A percentile compares a stretch with the other conserved stretches of the same genome.
Conservation (phyloP, 2,329 filamentous ascomycete genomes). For the Teratosphaeria pseudoeucalypti region DNA sequence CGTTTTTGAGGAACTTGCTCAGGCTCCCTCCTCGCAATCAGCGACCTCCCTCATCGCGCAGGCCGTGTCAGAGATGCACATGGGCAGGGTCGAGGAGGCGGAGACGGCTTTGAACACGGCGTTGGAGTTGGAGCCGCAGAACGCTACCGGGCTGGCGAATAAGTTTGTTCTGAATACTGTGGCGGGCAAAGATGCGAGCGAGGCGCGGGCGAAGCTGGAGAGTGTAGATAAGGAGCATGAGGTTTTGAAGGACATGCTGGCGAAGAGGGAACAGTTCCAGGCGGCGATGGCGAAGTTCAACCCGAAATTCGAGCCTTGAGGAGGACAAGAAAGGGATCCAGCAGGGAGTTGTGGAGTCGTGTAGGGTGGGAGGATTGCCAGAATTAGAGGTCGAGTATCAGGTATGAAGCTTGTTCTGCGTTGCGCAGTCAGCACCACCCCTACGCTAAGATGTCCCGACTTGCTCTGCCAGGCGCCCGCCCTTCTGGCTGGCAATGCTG, state of each 20-base stretch:
- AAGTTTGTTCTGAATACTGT: conserved; percentile 68
- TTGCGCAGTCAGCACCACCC: neutral
- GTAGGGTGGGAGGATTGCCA: neutral
- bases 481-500: neutral
- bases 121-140: conserved; percentile 58
- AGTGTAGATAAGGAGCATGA: conserved; percentile 56
- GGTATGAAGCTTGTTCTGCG: neutral
- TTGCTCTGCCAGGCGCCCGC: neutral
- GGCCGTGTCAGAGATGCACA: conserved; percentile 81
- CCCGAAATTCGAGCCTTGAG: conserved; percentile 60
- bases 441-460: neutral
- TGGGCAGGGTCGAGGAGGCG: conserved; percentile 79
- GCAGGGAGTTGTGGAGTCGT: neutral
- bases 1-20: conserved; percentile 91
- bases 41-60: conserved; percentile 71
- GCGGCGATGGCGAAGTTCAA: conserved; percentile 77
- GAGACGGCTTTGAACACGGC: conserved; percentile 78
- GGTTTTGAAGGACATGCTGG: conserved; percentile 62
- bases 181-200: conserved; percentile 58
- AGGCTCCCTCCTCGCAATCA: conserved; percentile 70
- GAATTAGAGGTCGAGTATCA: neutral
- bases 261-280: conserved; percentile 83
- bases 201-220: conserved; percentile 44
- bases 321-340: neutral
- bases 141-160: conserved; percentile 72